Conservation (phyloP, 805 yeast species). For the Priceomyces carsonii region DNA sequence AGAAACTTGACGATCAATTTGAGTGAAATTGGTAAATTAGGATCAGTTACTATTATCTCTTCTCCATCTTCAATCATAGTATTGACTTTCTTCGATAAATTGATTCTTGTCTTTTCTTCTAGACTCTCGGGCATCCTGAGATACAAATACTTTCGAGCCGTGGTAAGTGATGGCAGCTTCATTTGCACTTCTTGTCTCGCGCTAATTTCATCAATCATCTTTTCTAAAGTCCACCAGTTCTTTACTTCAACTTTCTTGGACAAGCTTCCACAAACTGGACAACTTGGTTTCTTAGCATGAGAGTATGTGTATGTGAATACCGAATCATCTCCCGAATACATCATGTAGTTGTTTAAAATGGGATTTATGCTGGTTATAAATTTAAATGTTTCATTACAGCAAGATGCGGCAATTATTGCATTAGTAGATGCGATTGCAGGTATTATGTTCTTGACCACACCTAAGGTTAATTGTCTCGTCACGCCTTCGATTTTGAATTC, state of each 20-base stretch:
- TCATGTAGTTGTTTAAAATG: conserved; percentile 72
- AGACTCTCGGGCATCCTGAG: conserved; percentile 48
- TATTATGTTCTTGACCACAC: conserved; percentile 87
- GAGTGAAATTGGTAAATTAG: conserved; percentile 48
- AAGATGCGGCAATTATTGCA: conserved; percentile 86
- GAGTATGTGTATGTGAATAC: conserved; percentile 73
- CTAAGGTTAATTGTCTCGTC: conserved; percentile 69
- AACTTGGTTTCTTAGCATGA: conserved; percentile 58
- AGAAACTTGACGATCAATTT: conserved; percentile 21
- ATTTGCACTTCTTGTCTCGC: conserved; percentile 32
- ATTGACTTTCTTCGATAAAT: conserved; percentile 34
- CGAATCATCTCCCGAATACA: conserved; percentile 82
- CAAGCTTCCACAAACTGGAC: conserved; percentile 73
- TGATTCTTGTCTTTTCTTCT: conserved; percentile 46
- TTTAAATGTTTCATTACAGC: conserved; percentile 85
- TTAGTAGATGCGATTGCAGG: conserved; percentile 96
- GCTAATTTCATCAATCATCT: conserved; percentile 43
- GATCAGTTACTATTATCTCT: conserved; percentile 56
- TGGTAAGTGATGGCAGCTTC: conserved; percentile 47
- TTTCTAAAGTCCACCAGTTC: conserved; percentile 37
- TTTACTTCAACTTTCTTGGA: conserved; percentile 25
- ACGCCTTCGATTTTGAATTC: conserved; percentile 74
- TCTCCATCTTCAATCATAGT: conserved; percentile 44
- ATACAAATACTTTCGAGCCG: conserved; percentile 41
- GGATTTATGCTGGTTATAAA: conserved; percentile 72